A percentile compares a stretch with the other conserved stretches of the same genome.
Conservation (phyloP, 2,329 filamentous ascomycete species). For the Akanthomyces muscarius region DNA sequence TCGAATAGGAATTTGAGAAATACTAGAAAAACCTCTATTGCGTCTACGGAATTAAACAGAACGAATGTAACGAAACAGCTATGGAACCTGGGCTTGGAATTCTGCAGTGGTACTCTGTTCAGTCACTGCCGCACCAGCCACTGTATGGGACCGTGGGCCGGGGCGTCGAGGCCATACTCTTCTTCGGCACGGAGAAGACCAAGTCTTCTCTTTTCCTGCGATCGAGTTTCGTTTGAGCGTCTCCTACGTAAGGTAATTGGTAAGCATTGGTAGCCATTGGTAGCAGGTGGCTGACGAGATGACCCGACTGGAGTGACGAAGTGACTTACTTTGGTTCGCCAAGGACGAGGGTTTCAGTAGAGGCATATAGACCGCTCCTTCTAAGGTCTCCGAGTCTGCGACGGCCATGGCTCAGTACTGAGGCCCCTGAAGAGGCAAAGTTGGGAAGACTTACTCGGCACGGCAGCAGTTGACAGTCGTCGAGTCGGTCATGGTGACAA, state of each 20-base stretch:
- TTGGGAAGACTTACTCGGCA: not conserved
- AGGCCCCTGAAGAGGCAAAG: not conserved
- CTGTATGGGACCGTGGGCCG: not conserved
- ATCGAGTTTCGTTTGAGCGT: not conserved
- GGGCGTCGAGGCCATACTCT: not conserved
- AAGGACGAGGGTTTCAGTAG: not conserved
- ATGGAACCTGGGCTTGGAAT: too few species aligned
- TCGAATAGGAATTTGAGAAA: too few species aligned
- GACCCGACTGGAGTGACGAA: not conserved
- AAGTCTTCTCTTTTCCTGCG: not conserved
- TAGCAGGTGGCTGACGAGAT: not conserved
- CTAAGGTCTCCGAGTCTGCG: not conserved
- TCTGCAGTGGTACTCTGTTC: not conserved
- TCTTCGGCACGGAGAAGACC: conserved; percentile 8
- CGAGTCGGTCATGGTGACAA: not conserved
- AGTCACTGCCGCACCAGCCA: conserved; percentile 7
- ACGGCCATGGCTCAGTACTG: not conserved
- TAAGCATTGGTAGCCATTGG: not conserved
- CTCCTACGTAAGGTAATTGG: not conserved
- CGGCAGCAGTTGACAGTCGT: not conserved
- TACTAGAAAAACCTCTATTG: too few species aligned
- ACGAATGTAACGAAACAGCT: too few species aligned
- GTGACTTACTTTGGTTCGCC: conserved; percentile 8
- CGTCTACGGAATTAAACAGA: too few species aligned
- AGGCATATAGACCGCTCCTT: not conserved